These are phyloP conservation scores for Aphanomyces astaci DNA, from an alignment of 352 stramenopile species.

Conservation along the genomic window DNA sequence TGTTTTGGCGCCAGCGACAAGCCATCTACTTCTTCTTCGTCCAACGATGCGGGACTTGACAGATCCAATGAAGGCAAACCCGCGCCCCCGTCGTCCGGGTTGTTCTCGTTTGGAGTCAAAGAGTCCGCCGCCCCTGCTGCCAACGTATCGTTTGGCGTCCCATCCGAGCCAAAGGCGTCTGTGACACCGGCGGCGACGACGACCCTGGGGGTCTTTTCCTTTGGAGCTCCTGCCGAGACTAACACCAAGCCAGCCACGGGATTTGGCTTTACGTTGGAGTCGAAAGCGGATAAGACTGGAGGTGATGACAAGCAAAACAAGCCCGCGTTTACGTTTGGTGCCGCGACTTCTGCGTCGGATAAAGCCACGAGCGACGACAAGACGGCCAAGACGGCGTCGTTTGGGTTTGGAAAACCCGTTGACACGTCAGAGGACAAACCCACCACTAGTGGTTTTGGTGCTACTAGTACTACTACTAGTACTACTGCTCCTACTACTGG, in stretches of 20 bases:
- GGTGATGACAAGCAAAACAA: slow-evolving; percentile 14
- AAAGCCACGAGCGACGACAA: slow-evolving; percentile 13
- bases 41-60: slow-evolving; percentile 15
- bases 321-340: slow-evolving; percentile 21
- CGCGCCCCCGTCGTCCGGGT: background rate
- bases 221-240: slow-evolving; percentile 30
- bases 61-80: background rate
- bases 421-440: background rate
- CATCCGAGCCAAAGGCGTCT: background rate
- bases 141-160: background rate
- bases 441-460: background rate
- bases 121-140: background rate
- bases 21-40: background rate
- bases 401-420: slow-evolving; percentile 20
- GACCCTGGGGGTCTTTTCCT: slow-evolving; percentile 45
- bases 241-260: background rate
- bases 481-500: no score
- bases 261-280: slow-evolving; percentile 9
- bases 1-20: background rate
- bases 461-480: no score
- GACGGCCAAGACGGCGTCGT: slow-evolving; percentile 24
- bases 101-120: slow-evolving; percentile 12
- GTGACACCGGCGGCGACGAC: slow-evolving; percentile 18
- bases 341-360: background rate
- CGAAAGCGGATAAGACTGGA: slow-evolving; percentile 26